phyloP scores from a whole-genome alignment of 805 yeast species.

The Wickerhamiella qilinensis region DNA sequence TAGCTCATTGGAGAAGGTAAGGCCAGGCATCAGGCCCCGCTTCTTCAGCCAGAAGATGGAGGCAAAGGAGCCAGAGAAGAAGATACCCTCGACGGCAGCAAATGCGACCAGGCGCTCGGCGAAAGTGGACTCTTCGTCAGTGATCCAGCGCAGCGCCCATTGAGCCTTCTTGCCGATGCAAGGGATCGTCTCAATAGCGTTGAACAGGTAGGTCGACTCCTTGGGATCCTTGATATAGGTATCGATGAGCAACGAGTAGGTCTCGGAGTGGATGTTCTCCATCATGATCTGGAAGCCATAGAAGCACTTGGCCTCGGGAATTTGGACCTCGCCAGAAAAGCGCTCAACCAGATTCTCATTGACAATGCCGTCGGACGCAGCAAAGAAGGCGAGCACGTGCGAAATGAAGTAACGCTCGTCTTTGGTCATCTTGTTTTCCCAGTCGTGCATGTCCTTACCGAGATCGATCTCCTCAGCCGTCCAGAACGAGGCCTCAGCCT shows the following conservation, averaged over 20 bases:
- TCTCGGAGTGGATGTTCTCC: constrained; percentile 97
- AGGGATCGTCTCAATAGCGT: constrained; percentile 93
- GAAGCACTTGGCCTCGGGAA: constrained; percentile 96
- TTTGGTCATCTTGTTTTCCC: constrained; percentile 79
- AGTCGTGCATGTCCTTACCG: constrained; percentile 78
- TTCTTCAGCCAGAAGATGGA: constrained; percentile 98
- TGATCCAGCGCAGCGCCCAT: constrained; percentile 98
- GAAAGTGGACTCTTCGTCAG: constrained; percentile 71
- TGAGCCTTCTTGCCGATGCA: constrained; percentile 94
- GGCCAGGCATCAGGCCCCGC: constrained; percentile 98
- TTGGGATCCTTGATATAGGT: constrained; percentile 92
- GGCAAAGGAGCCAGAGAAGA: constrained; percentile 96
- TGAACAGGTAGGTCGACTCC: constrained; percentile 78
- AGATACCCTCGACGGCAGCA: constrained; percentile 98
- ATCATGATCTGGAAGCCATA: constrained; percentile 99
- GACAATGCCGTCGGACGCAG: constrained; percentile 97
- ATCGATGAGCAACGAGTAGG: constrained; percentile 87
- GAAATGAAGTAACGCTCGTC: constrained; percentile 89
- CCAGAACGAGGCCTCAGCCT: constrained; percentile 99
- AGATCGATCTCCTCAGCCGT: constrained; percentile 97
- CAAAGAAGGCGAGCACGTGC: constrained; percentile 90
- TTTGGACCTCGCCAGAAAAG: constrained; percentile 91
- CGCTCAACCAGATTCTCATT: constrained; percentile 96
- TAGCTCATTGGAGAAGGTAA: constrained; percentile 93
- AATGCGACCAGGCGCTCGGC: constrained; percentile 95